Evolutionary conservation across 192 early-diverging fungal genomes (phyloP).

Genomic region (Backusella tarrabulga): DNA sequence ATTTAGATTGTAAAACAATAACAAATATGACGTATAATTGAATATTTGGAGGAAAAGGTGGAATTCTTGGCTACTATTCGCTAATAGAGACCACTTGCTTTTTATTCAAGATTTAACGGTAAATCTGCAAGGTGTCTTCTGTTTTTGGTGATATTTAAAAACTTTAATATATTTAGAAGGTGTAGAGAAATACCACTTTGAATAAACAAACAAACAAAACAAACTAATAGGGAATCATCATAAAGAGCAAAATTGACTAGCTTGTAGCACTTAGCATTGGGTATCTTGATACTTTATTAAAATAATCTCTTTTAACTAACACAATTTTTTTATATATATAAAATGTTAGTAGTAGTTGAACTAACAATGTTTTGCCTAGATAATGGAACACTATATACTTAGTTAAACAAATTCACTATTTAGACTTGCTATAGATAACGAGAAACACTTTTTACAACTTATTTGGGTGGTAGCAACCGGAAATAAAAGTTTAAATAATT

Average conservation of each 20-base stretch:
- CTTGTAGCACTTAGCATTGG: background rate
- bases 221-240: background rate
- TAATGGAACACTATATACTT: too few relatives aligned
- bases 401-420: background rate
- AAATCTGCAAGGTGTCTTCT: background rate
- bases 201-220: background rate
- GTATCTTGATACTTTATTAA: background rate
- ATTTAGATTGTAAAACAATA: background rate
- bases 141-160: background rate
- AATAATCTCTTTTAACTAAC: background rate
- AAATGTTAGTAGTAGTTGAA: background rate
- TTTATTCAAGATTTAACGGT: background rate
- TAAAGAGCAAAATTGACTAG: background rate
- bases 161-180: background rate
- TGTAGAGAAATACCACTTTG: background rate
- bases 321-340: background rate
- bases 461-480: background rate
- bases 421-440: background rate
- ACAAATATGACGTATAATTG: background rate
- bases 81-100: background rate
- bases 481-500: background rate
- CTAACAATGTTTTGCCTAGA: background rate
- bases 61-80: background rate
- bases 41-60: background rate
- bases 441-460: background rate